These are phyloP conservation scores for Neospora caninum DNA, from an alignment of 169 alveolate genomes.

Conservation along the genomic window DNA sequence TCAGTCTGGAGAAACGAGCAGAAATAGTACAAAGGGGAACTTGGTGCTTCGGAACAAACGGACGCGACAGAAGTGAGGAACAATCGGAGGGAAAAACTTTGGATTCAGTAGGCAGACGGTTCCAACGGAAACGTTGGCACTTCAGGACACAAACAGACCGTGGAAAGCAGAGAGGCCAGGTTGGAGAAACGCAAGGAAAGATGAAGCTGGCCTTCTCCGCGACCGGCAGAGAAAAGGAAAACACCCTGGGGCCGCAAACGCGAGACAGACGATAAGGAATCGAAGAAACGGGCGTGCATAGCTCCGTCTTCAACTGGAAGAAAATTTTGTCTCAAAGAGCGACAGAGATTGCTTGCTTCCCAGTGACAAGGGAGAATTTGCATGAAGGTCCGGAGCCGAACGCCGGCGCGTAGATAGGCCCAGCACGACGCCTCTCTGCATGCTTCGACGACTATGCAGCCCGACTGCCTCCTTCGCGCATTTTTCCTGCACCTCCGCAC, in stretches of 20 bases:
- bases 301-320: background rate
- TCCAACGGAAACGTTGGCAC: too few species aligned
- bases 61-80: background rate
- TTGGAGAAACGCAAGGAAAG: background rate
- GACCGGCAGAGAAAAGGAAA: background rate
- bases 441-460: background rate
- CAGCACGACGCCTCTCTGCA: background rate
- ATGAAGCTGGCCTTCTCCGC: background rate
- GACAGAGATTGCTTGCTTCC: background rate
- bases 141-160: too few species aligned
- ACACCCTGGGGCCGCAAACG: background rate
- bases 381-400: background rate
- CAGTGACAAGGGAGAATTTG: background rate
- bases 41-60: too few species aligned
- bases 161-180: too few species aligned
- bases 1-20: too few species aligned
- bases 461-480: background rate
- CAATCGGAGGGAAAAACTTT: background rate
- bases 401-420: background rate
- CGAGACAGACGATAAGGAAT: background rate
- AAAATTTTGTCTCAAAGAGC: background rate
- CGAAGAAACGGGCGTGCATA: background rate
- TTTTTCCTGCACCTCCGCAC: background rate
- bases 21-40: too few species aligned
- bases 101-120: too few species aligned